A percentile compares a stretch with the other conserved stretches of the same genome.
These are phyloP conservation scores for Calonectria pseudoreteaudii DNA, from an alignment of 2,329 filamentous ascomycete species.

Conservation along the genomic window DNA sequence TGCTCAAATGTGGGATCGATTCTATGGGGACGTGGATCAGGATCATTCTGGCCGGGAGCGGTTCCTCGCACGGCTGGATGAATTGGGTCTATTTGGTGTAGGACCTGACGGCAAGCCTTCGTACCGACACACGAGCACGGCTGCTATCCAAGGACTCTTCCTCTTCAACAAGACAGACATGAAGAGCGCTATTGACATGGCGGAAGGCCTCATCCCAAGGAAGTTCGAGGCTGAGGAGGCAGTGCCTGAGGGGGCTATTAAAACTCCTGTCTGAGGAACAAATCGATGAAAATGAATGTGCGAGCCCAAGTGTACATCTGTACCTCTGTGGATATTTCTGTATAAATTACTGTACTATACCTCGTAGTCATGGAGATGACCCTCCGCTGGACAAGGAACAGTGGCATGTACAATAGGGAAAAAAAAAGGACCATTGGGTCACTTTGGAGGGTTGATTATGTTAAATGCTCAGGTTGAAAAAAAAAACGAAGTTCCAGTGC, in stretches of 20 bases:
- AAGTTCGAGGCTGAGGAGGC: constrained; percentile 64
- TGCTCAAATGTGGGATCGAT: constrained; percentile 89
- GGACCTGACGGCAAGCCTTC: constrained; percentile 60
- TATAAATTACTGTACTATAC: constrained; percentile 20
- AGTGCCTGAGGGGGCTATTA: constrained; percentile 53
- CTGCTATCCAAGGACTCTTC: constrained; percentile 93
- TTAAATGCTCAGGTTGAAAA: not conserved
- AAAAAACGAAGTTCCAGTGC: not conserved
- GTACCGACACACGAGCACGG: constrained; percentile 78
- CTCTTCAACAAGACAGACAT: constrained; percentile 94
- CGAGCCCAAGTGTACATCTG: constrained; percentile 11
- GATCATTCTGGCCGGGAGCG: constrained; percentile 70
- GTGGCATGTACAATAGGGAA: constrained; percentile 15
- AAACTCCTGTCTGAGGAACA: constrained; percentile 50
- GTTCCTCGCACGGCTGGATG: constrained; percentile 78
- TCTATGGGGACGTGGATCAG: constrained; percentile 85
- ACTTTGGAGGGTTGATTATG: not conserved
- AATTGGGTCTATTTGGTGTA: constrained; percentile 76
- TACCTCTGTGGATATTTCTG: constrained; percentile 28
- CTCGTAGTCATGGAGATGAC: constrained; percentile 23
- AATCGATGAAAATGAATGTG: not conserved
- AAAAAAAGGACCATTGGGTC: not conserved
- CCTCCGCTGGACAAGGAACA: constrained; percentile 8
- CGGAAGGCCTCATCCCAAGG: constrained; percentile 72
- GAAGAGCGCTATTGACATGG: constrained; percentile 86